These are phyloP conservation scores for Tolypocladium ovalisporum DNA, from an alignment of 2,329 filamentous ascomycete species.

Conservation along the genomic window DNA sequence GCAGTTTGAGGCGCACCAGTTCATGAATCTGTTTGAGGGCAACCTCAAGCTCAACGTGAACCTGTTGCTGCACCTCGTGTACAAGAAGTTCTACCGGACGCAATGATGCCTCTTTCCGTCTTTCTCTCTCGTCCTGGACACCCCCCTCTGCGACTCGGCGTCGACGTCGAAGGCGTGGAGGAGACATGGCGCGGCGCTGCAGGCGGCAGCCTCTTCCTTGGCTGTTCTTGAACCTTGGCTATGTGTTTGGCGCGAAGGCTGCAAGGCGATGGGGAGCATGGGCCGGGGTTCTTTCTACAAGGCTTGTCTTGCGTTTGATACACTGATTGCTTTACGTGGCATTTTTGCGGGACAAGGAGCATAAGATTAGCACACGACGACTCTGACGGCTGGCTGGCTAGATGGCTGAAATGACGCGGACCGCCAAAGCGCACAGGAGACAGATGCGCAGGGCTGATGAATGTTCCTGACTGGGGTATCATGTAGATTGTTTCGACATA, in stretches of 20 bases:
- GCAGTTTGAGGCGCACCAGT: slow-evolving; percentile 94
- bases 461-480: not conserved
- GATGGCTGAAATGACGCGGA: not conserved
- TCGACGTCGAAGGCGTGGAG: not conserved
- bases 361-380: not conserved
- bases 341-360: not conserved
- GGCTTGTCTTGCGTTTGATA: not conserved
- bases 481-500: not conserved
- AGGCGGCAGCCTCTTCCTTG: not conserved
- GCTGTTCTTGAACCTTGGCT: not conserved
- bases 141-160: not conserved
- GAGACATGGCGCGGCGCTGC: not conserved
- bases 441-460: not conserved
- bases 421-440: not conserved
- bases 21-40: slow-evolving; percentile 87
- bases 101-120: slow-evolving; percentile 31
- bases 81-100: slow-evolving; percentile 94
- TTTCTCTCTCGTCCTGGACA: not conserved
- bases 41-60: slow-evolving; percentile 89
- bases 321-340: not conserved
- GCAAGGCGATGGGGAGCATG: not conserved
- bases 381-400: not conserved
- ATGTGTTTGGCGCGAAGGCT: not conserved
- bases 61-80: slow-evolving; percentile 87
- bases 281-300: not conserved